Base-by-base conservation (phyloP, 2,329 filamentous ascomycete genomes). In the Escovopsis sp. region DNA sequence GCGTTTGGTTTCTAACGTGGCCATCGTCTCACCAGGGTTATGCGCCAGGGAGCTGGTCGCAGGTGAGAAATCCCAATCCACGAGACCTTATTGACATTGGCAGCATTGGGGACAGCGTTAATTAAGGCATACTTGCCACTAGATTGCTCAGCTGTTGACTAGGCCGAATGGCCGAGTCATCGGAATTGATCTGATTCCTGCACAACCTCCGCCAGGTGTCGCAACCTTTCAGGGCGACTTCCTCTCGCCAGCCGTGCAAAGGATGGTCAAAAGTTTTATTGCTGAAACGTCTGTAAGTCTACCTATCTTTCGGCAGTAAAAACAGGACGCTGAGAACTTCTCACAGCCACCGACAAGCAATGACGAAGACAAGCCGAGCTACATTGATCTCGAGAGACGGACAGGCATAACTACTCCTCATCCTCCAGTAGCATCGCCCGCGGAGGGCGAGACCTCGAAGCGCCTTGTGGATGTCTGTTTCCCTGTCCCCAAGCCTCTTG, bases 151-250 rank as follows among this genome's bases (percentile, higher is more conserved):
- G 32, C 82, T 85, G 47, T 74, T 78, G 41, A 94, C 85, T 4
- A 71, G 74, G 47, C 88, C 88, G 0, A 64, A 73, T 38, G 87
- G 88, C 8, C 76, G 82, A 36, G 80, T 98, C 11, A 68, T 98
- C 26, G 93, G 91, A 10, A 89, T 98, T 54, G 91, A 98, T 59
- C 74, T 98, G 41, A 86, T 98, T 49, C 91, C 91, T 4, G 85
- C 87, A 0, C 82, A 89, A 58, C 89, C 93, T 5, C 91, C 91
- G 0, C 78, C 75, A 54, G 91, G 91, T 19, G 87, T 94, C n/a
- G 88, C 85, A 26, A 86, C 86, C 2, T 87, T 98, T 44, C 91
- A 98, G 62, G 91, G 93, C 39, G 85, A 98, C 59, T 96, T 98
- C 51, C 68, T 96, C 35, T 82, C 80, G 6, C 72, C 77, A 0